Evolutionary conservation across 2,329 filamentous ascomycete species (phyloP).

Genomic region (Atkinsonella texensis): DNA sequence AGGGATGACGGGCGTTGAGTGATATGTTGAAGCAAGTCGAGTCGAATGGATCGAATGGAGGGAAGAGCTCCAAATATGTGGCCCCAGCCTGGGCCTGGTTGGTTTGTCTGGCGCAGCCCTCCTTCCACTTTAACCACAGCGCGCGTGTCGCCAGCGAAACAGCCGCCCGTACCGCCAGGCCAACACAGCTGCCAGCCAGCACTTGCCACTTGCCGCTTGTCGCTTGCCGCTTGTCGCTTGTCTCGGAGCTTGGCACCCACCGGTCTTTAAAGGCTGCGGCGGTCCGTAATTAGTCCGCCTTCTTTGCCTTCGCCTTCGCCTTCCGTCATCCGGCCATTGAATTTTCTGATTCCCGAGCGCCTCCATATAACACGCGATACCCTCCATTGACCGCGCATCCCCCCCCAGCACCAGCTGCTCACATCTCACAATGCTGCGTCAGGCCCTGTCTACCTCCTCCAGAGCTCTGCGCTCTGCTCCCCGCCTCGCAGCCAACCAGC

Average conservation of each 20-base stretch:
- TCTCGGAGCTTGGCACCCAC: constrained; percentile 7
- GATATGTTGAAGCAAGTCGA: background rate
- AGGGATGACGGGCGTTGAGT: background rate
- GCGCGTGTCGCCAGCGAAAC: constrained; percentile 10
- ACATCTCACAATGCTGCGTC: constrained; percentile 31
- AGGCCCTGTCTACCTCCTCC: constrained; percentile 30
- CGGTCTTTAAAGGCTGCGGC: background rate
- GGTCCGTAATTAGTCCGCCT: constrained; percentile 20
- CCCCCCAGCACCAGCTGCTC: constrained; percentile 5
- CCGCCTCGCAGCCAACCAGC: constrained; percentile 22
- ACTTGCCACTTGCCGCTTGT: background rate
- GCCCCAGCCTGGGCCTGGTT: background rate
- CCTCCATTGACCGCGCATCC: background rate
- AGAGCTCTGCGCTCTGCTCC: constrained; percentile 31
- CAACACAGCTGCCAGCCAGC: background rate
- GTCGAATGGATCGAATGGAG: too few relatives aligned
- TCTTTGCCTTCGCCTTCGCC: constrained; percentile 3
- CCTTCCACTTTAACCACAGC: constrained; percentile 18
- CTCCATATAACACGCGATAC: constrained; percentile 1
- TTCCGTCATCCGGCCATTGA: constrained; percentile 11
- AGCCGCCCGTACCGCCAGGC: too few relatives aligned
- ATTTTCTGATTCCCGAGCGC: constrained; percentile 14
- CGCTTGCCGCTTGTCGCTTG: background rate
- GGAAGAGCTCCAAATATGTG: background rate
- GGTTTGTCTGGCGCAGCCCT: background rate